Conservation (phyloP, 441 rosid genomes). For the Corymbia calophylla region DNA sequence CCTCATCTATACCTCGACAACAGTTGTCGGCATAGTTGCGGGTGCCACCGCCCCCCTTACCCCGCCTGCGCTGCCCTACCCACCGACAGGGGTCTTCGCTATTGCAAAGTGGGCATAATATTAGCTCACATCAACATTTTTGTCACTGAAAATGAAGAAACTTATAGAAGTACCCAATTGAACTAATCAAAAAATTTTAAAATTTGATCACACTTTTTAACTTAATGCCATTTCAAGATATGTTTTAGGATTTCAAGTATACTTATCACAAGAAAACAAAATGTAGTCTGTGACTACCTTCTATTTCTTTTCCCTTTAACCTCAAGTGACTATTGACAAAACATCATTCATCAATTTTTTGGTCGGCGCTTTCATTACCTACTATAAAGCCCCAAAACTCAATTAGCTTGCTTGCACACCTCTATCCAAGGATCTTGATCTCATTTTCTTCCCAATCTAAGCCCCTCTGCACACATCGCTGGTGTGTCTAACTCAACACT, state of each 20-base stretch:
- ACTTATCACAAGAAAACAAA: background rate
- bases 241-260: background rate
- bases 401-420: background rate
- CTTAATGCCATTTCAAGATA: background rate
- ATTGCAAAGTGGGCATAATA: background rate
- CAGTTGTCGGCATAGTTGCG: background rate
- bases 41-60: background rate
- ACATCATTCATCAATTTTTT: background rate
- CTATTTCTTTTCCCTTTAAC: too few relatives aligned
- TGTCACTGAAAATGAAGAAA: background rate
- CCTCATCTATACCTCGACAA: background rate
- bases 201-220: background rate
- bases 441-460: background rate
- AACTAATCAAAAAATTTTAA: too few relatives aligned
- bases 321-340: background rate
- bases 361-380: background rate
- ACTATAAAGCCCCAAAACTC: background rate
- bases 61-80: background rate
- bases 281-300: too few relatives aligned
- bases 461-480: background rate
- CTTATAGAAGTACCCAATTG: fast-evolving
- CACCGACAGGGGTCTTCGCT: background rate
- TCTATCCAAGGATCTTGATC: background rate
- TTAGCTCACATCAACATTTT: background rate
- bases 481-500: background rate